Evolutionary conservation across 495 filamentous ascomycete species (phyloP).

Genomic region (Annulohypoxylon nitens): DNA sequence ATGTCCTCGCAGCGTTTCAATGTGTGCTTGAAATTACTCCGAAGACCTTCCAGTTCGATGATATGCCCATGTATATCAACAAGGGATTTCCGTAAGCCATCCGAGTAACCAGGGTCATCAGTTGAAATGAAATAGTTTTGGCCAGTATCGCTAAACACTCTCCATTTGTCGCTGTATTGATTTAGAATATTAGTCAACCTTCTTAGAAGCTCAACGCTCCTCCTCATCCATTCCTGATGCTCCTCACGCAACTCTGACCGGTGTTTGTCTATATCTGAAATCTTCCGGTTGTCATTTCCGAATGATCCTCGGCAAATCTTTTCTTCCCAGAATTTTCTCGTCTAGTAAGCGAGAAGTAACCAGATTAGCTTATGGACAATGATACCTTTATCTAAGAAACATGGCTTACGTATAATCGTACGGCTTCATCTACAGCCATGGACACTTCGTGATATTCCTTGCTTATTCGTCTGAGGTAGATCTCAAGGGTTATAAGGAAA

Average conservation of each 20-base stretch:
- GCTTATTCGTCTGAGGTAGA: neutral
- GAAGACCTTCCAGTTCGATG: neutral
- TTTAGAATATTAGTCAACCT: neutral
- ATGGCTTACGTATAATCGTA: constrained; percentile 11
- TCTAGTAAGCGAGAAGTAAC: neutral
- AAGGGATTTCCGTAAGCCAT: neutral
- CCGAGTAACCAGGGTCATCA: neutral
- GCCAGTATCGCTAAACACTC: constrained; percentile 2
- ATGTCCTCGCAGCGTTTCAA: neutral
- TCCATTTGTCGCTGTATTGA: constrained; percentile 17
- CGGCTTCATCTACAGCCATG: constrained; percentile 2
- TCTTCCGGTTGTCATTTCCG: neutral
- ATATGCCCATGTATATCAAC: neutral
- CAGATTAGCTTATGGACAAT: neutral
- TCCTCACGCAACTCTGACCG: constrained; percentile 6
- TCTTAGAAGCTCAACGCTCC: constrained; percentile 7
- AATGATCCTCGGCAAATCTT: neutral
- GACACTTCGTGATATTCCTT: constrained; percentile 20
- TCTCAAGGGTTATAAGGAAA: constrained; percentile 11
- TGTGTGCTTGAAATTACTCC: neutral
- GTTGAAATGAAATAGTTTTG: constrained; percentile 12
- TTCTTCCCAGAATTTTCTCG: neutral
- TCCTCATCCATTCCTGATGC: constrained; percentile 26
- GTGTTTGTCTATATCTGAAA: constrained; percentile 1
- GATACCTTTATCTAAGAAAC: neutral